Percentiles rank a stretch among this genome's conserved stretches.
These are phyloP conservation scores for Lactarius vividus DNA, from an alignment of 768 basidiomycete species.

Conservation along the genomic window DNA sequence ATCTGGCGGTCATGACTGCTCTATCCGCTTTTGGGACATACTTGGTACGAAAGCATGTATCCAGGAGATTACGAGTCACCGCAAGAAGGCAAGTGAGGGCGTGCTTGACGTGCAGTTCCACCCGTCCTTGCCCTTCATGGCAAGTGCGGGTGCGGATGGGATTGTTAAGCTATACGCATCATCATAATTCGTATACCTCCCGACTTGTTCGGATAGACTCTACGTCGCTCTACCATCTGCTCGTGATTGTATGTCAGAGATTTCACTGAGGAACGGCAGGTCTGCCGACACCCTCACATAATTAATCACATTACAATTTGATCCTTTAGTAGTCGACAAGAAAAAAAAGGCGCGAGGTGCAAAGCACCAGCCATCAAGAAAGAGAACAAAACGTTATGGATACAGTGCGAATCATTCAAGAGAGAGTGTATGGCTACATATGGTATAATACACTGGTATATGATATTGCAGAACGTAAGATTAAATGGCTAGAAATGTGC, in stretches of 20 bases:
- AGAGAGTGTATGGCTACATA: conserved; percentile 39
- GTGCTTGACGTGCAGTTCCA: conserved; percentile 87
- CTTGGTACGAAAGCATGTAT: conserved; percentile 75
- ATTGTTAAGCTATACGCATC: conserved; percentile 89
- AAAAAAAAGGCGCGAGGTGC: neutral
- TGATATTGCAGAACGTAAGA: neutral
- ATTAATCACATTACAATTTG: neutral
- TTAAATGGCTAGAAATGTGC: conserved; percentile 16
- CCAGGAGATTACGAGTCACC: conserved; percentile 87
- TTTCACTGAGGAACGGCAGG: neutral
- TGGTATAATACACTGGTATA: conserved; percentile 36
- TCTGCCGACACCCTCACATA: conserved; percentile 6
- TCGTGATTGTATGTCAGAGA: conserved; percentile 18
- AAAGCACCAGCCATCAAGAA: neutral
- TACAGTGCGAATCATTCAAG: conserved; percentile 18
- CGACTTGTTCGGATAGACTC: conserved; percentile 13
- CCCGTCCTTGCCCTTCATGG: conserved; percentile 79
- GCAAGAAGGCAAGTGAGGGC: conserved; percentile 88
- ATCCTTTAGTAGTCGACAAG: neutral
- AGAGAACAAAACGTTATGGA: conserved; percentile 7
- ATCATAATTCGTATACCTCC: conserved; percentile 46
- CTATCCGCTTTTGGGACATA: conserved; percentile 92
- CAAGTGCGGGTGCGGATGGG: conserved; percentile 94
- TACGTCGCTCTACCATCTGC: conserved; percentile 21
- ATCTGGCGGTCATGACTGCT: conserved; percentile 92